phyloP scores from a whole-genome alignment of 495 filamentous ascomycete genomes.

The Xylaria cubensis region DNA sequence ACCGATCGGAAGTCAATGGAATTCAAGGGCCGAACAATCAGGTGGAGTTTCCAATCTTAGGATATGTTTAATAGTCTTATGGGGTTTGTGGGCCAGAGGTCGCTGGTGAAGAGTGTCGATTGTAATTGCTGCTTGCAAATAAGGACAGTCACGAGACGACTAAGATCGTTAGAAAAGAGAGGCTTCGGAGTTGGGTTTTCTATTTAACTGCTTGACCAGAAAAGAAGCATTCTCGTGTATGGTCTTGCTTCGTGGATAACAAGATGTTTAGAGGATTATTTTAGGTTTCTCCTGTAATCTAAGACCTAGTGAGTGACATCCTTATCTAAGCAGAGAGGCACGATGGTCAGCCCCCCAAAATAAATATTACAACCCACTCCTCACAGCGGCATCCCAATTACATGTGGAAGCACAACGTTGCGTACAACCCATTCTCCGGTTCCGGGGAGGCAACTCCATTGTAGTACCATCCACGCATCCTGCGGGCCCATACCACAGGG shows the following conservation, averaged over 20 bases:
- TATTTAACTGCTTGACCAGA: background rate
- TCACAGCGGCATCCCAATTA: conserved; percentile 29
- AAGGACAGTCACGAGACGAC: background rate
- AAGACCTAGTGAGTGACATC: background rate
- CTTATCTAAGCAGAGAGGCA: background rate
- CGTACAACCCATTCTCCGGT: conserved; percentile 28
- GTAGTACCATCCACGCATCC: conserved; percentile 33
- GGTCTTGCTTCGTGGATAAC: background rate
- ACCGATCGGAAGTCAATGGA: background rate
- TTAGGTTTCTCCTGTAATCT: background rate
- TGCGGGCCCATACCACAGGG: conserved; percentile 25
- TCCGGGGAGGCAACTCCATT: conserved; percentile 24
- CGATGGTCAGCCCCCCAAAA: too few relatives aligned
- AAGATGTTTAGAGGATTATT: background rate
- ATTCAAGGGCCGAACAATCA: background rate
- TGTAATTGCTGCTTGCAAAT: background rate
- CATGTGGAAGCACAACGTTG: conserved; percentile 21
- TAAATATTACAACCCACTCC: background rate
- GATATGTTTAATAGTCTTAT: background rate
- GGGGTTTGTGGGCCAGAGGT: background rate
- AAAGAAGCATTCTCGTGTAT: background rate
- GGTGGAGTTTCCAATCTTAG: background rate
- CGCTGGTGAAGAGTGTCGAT: background rate
- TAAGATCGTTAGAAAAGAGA: background rate
- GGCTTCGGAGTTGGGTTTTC: background rate